Base-by-base conservation (phyloP, 352 stramenopile genomes). In the Phytopythium helicoides region DNA sequence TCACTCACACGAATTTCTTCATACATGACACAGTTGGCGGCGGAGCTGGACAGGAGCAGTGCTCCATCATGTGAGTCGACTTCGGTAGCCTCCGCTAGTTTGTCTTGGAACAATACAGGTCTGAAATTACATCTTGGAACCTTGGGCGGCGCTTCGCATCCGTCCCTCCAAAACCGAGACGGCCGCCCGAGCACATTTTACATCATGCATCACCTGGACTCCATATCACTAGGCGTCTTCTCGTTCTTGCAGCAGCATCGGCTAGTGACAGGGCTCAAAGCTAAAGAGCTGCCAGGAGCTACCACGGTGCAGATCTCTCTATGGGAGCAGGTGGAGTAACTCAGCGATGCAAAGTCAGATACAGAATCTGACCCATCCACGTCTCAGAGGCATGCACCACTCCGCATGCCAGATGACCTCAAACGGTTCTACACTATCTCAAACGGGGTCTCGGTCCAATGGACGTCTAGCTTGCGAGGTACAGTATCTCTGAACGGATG, bases 371-470 rank as follows among this genome's bases (percentile, higher is more conserved):
- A 37, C 18, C 21, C 35, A 14, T 47, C 7, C 12, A 35, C 44
- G 7, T 3, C 31, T 31, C 36, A 89, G 66, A 86, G 87, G 61
- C 78, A 92, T 42, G 66, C 67, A 15, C 76, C 80, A 0, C 69
- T 62, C 42, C 23, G 62, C 8, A 59, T 92, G 31, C 82, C 82
- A 19, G 62, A 82, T 8, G 79, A 90, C 54, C 60, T 92, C 49
- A 81, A 73, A 56, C 75, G 66, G 21, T 92, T 90, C 53, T 87
- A 84, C 40, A 73, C 54, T 8, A 68, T 84, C 56, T 68, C 73
- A 21, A 92, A 92, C 42, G 82, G 82, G 8, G 40, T 92, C 18
- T 81, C 73, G 0, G 59, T 88, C 46, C 89, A 88, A 55, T 92
- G 82, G 82, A 89, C 83, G 52, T 71, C 64, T 3, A 50, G 52